Conservation (phyloP, 2,329 filamentous ascomycete species). For the Colletotrichum coccodes region DNA sequence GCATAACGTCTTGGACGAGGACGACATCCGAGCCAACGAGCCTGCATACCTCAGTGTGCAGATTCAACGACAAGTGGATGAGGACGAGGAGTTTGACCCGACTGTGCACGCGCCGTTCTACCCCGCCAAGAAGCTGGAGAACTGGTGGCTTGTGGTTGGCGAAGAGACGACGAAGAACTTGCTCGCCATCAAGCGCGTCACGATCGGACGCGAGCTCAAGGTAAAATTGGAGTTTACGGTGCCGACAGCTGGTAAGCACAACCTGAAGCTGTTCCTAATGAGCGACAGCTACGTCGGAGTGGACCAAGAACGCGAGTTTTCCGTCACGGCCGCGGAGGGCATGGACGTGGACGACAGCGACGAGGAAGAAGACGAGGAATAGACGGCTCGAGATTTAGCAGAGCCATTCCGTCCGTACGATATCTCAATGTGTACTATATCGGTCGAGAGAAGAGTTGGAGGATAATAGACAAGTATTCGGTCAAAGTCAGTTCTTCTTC, state of each 20-base stretch:
- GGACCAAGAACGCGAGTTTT: slow-evolving; percentile 93
- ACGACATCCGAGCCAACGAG: slow-evolving; percentile 81
- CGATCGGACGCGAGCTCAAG: slow-evolving; percentile 81
- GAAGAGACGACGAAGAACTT: slow-evolving; percentile 90
- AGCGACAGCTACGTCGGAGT: slow-evolving; percentile 97
- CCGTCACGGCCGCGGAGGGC: slow-evolving; percentile 85
- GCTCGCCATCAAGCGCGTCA: slow-evolving; percentile 93
- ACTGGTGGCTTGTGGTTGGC: slow-evolving; percentile 97
- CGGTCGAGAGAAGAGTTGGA: slow-evolving; percentile 23
- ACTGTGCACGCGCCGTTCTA: slow-evolving; percentile 97
- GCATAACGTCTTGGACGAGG: slow-evolving; percentile 84
- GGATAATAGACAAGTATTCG: slow-evolving; percentile 28
- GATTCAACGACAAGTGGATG: slow-evolving; percentile 85
- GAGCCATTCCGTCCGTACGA: slow-evolving; percentile 20
- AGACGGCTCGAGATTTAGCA: slow-evolving; percentile 16
- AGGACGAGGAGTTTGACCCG: slow-evolving; percentile 75
- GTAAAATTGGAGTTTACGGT: slow-evolving; percentile 89
- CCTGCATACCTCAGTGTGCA: slow-evolving; percentile 86
- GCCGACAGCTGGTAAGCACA: slow-evolving; percentile 83
- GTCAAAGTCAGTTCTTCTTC: slow-evolving; percentile 10
- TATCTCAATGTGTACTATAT: slow-evolving; percentile 32
- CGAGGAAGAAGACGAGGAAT: slow-evolving; percentile 75
- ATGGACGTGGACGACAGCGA: slow-evolving; percentile 96
- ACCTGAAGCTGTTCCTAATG: slow-evolving; percentile 93
- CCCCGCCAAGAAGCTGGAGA: slow-evolving; percentile 90